Evolutionary conservation across 495 filamentous ascomycete genomes (phyloP).

Genomic region (Staphylotrichum longicolle): DNA sequence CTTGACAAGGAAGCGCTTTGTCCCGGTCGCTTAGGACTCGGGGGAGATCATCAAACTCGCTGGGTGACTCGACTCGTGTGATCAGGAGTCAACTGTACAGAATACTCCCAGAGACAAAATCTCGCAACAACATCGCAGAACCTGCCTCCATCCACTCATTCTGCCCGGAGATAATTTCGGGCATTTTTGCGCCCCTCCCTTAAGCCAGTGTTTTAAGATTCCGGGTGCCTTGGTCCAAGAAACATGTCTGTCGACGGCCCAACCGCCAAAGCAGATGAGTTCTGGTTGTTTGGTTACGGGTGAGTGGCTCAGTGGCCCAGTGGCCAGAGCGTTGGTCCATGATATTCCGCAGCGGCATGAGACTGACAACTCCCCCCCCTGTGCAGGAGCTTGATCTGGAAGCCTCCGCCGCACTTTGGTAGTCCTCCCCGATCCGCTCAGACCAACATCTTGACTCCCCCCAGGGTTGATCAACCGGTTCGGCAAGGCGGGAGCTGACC

Average conservation of each 20-base stretch:
- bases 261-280: slow-evolving; percentile 48
- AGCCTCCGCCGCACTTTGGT: slow-evolving; percentile 95
- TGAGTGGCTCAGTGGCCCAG: slow-evolving; percentile 40
- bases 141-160: too few species aligned
- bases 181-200: background rate
- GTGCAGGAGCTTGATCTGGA: slow-evolving; percentile 91
- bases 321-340: too few species aligned
- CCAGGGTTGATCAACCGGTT: slow-evolving; percentile 1
- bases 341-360: background rate
- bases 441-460: background rate
- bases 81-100: background rate
- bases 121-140: background rate
- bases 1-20: background rate
- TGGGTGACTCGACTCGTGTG: background rate
- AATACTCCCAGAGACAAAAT: background rate
- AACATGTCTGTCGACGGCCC: slow-evolving; percentile 27
- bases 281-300: slow-evolving; percentile 94
- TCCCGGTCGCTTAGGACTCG: slow-evolving; percentile 15
- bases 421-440: slow-evolving; percentile 23
- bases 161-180: background rate
- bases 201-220: too few species aligned
- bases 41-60: slow-evolving; percentile 22
- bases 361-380: slow-evolving; percentile 23
- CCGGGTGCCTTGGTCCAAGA: too few species aligned
- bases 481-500: slow-evolving; percentile 27